These are phyloP conservation scores for Isatis tinctoria DNA, from an alignment of 345 rosid species.

Conservation along the genomic window DNA sequence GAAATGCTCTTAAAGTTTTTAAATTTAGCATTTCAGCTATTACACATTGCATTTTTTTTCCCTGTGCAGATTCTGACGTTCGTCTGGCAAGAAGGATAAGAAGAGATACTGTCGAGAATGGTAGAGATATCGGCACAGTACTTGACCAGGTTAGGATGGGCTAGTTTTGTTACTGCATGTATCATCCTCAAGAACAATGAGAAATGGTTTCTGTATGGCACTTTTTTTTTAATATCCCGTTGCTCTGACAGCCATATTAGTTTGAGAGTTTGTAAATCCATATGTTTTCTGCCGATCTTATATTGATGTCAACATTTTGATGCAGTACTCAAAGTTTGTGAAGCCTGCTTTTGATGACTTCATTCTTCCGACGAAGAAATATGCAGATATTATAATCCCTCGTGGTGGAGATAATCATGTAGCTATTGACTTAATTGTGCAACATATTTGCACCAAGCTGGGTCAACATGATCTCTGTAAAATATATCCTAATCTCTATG, in stretches of 20 bases:
- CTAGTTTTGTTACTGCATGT: slow-evolving; percentile 4
- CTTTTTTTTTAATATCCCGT: not conserved
- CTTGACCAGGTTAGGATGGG: slow-evolving; percentile 81
- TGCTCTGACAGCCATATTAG: not conserved
- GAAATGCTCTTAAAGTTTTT: not conserved
- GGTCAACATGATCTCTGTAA: slow-evolving; percentile 98
- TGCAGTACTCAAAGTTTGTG: slow-evolving; percentile 98
- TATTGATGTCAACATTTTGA: slow-evolving; percentile 18
- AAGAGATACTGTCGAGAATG: slow-evolving; percentile 85
- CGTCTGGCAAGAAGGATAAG: slow-evolving; percentile 96
- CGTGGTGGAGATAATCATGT: slow-evolving; percentile 99
- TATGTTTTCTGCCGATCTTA: not conserved
- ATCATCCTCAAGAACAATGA: not conserved
- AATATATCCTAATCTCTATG: slow-evolving; percentile 90
- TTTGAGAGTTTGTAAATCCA: not conserved
- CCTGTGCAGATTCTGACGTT: slow-evolving; percentile 97
- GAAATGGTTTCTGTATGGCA: not conserved
- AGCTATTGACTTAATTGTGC: slow-evolving; percentile 95
- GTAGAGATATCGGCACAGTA: slow-evolving; percentile 80
- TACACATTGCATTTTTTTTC: slow-evolving; percentile 28
- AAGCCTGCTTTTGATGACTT: slow-evolving; percentile 99
- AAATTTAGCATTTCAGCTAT: slow-evolving; percentile 1
- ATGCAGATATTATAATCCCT: slow-evolving; percentile 97
- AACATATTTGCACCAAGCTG: slow-evolving; percentile 94
- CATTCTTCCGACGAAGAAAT: slow-evolving; percentile 98